Base-by-base conservation (phyloP, 1,284 basidiomycete species). In the Mycena citricolor region DNA sequence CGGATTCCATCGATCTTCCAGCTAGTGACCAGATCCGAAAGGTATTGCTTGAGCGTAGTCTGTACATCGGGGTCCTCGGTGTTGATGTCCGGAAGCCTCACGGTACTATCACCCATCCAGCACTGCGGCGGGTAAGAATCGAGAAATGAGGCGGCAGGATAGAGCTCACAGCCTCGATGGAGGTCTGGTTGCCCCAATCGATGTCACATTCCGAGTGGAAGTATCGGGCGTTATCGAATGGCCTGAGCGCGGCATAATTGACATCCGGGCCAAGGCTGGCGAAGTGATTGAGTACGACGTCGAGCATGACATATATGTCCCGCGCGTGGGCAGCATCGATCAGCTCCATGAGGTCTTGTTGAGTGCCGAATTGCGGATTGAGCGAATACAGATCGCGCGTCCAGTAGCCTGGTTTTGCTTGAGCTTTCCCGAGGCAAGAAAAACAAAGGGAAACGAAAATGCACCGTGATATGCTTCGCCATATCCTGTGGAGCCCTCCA, bases 291-390 rank as follows among this genome's bases (percentile, higher is more conserved):
- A 86, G 74, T 41, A 86, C 85, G 32, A 88, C 65, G 59, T 90
- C 86, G 45, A 89, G 70, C 86, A 90, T 89, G 55, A 90, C 68
- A 57, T 77, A 83, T 83, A 90, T 89, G 22, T 70, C 74, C 21
- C 83, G 74, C 10, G 63, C 58, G 59, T 90, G 87, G 17, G 87
- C 60, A 17, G 77, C 81, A n/a, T 64, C 58, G 29, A 74, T 72
- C 34, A 90, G 70, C 3, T 73, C 71, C 49, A 77, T 79, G 30
- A 90, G 70, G 61, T 90, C 86, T 40, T 76, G 69, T 14, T 66
- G 64, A 5, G 76, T 73, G 4, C 86, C 87, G 55, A 87, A 90
- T 45, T 80, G 76, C 3, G 69, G 56, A 63, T 90, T 89, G 33
- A 89, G 64, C 20, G 67, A 54, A 42, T 74, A 73, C 13, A 83